These are phyloP conservation scores for Sophora flavescens DNA, from an alignment of 306 rosid genomes.

Conservation along the genomic window DNA sequence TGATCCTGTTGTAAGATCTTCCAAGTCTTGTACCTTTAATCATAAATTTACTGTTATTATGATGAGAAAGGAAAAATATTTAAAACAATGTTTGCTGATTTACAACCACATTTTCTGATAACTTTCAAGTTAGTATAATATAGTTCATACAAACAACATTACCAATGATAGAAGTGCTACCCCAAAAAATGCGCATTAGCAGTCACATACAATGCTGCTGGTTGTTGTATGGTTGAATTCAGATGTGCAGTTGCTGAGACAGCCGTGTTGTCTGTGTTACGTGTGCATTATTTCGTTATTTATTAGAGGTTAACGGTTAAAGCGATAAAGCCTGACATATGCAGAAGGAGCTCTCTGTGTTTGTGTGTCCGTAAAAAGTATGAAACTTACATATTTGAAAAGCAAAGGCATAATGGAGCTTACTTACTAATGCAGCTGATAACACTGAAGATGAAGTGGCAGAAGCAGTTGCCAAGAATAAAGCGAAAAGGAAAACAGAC, in stretches of 20 bases:
- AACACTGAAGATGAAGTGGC: conserved; percentile 67
- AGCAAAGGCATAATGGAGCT: conserved; percentile 33
- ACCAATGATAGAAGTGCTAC: not conserved
- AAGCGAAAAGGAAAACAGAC: conserved; percentile 51
- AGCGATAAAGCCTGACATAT: conserved; percentile 14
- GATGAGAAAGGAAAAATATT: conserved; percentile 24
- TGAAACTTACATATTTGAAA: not conserved
- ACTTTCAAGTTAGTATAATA: conserved; percentile 23
- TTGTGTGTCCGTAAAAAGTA: not conserved
- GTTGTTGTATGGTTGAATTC: conserved; percentile 3
- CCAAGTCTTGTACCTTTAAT: conserved; percentile 1
- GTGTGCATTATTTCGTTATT: conserved; percentile 12
- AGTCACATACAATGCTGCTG: not conserved
- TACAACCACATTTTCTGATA: not conserved
- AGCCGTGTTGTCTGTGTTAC: not conserved
- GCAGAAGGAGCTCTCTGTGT: not conserved
- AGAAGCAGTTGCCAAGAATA: conserved; percentile 52
- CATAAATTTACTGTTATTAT: not conserved
- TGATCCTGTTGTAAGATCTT: conserved; percentile 33
- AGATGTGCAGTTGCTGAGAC: conserved; percentile 4
- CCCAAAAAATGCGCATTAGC: too few species aligned
- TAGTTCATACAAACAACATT: conserved; percentile 1
- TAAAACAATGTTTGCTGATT: not conserved
- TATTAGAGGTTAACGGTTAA: too few species aligned
- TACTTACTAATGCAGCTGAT: conserved; percentile 62